Evolutionary conservation across 352 stramenopile species (phyloP), one percentile per base, ranked within the genome.

Genomic region (Phytophthora lateralis): DNA sequence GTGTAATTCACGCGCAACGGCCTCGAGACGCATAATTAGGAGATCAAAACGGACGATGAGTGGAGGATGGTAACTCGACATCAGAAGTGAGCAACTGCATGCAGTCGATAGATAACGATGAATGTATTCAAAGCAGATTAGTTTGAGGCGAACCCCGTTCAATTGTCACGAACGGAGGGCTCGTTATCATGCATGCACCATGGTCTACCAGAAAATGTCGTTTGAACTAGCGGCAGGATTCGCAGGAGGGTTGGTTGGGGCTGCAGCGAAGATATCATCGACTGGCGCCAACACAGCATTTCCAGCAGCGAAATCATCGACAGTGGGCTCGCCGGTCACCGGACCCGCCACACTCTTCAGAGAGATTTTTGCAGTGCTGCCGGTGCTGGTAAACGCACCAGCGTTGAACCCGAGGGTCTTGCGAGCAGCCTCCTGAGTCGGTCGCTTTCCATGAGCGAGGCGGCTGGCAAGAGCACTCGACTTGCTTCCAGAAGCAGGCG

Each of bases 401-500:
- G 76, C 77, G 20, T 81, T 87, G 56, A 90, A 77, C 14, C 66
- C 77, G 20, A 93, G 68, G 17, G 80, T 78, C 24, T 82, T 76
- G 14, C 83, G 79, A 41, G 86, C 78, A n/a, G 64, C 66, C 42
- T 93, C 83, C 43, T 93, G 83, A 7, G 83, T 93, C 65, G 82
- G 82, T 30, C 83, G 76, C 20, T 80, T 72, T n/a, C 77, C 75
- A 27, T 89, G 81, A 6, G 76, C 73, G 7, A 91, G 63, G 6
- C 82, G 78, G 32, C 85, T 83, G 14, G 78, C 78, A 7, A 90
- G 66, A n/a, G 81, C 81, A 9, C 76, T 86, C 0, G 80, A 88
- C 64, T 88, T 89, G 46, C 41, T 56, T 43, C 55, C 53, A 15
- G 64, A 68, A 39, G 52, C 46, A 27, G 54, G 66, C 20, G 60